phyloP scores from a whole-genome alignment of 73 alveolate species.

The Paramecium octaurelia region DNA sequence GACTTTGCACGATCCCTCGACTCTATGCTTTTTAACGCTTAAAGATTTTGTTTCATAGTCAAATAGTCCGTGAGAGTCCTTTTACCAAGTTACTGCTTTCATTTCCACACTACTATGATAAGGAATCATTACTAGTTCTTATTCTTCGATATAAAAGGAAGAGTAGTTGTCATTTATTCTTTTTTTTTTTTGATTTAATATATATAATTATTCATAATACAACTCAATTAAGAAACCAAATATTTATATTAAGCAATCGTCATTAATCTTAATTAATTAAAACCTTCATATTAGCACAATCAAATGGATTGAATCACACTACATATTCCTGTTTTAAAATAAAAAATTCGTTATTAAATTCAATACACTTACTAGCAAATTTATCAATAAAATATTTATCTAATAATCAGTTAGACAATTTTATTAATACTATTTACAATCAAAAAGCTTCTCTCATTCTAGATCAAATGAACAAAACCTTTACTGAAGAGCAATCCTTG shows the following conservation, averaged over 20 bases:
- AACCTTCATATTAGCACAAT: neutral
- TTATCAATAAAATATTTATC: neutral
- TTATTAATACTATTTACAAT: neutral
- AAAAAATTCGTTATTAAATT: neutral
- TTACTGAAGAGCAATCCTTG: neutral
- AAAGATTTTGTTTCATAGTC: slow-evolving; percentile 83
- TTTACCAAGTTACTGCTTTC: slow-evolving; percentile 78
- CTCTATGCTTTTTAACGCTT: slow-evolving; percentile 54
- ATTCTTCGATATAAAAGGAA: slow-evolving; percentile 26
- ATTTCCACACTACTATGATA: slow-evolving; percentile 61
- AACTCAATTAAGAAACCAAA: neutral
- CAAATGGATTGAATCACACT: neutral
- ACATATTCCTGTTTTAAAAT: neutral
- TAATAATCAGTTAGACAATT: neutral
- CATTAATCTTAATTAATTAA: neutral
- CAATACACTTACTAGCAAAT: neutral
- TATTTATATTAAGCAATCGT: neutral
- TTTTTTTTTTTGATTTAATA: slow-evolving; percentile 1
- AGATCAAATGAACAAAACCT: neutral
- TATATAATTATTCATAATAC: neutral
- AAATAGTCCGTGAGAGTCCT: slow-evolving; percentile 85
- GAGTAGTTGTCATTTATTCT: slow-evolving; percentile 45
- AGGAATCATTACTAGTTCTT: neutral
- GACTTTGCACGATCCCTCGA: slow-evolving; percentile 54
- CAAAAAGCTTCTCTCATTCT: neutral